phyloP scores from a whole-genome alignment of 176 grass and related monocot species.

The Paspalum vaginatum region DNA sequence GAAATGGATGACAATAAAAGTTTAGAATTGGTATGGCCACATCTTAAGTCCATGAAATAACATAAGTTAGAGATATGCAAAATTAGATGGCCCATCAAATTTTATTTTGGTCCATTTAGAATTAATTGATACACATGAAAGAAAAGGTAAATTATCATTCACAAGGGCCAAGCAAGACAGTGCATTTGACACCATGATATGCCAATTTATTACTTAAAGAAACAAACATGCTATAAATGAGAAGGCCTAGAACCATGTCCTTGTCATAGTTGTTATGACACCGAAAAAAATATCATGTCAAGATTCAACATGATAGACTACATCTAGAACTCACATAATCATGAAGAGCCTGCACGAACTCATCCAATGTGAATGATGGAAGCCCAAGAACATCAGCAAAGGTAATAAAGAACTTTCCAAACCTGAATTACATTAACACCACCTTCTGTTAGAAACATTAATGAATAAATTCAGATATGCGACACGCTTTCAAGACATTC shows the following conservation, averaged over 20 bases:
- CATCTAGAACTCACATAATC: constrained; percentile 82
- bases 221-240: not conserved
- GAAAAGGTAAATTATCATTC: constrained; percentile 5
- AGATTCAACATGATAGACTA: constrained; percentile 26
- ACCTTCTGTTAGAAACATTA: constrained; percentile 37
- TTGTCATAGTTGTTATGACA: not conserved
- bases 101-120: constrained; percentile 6
- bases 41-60: constrained; percentile 17
- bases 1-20: constrained; percentile 24
- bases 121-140: not conserved
- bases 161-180: constrained; percentile 12
- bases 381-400: constrained; percentile 87
- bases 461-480: constrained; percentile 14
- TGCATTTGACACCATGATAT: not conserved
- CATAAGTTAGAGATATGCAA: not conserved
- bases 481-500: constrained; percentile 27
- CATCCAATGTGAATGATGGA: constrained; percentile 90
- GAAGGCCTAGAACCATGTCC: constrained; percentile 8
- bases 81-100: constrained; percentile 12
- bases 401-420: constrained; percentile 96
- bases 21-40: not conserved
- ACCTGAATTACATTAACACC: constrained; percentile 59
- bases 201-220: not conserved
- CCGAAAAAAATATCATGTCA: no score
- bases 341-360: constrained; percentile 97